Percentiles rank a stretch among this genome's conserved stretches.
Conservation (phyloP, 305 asterid genomes). For the Solanum chacoense region DNA sequence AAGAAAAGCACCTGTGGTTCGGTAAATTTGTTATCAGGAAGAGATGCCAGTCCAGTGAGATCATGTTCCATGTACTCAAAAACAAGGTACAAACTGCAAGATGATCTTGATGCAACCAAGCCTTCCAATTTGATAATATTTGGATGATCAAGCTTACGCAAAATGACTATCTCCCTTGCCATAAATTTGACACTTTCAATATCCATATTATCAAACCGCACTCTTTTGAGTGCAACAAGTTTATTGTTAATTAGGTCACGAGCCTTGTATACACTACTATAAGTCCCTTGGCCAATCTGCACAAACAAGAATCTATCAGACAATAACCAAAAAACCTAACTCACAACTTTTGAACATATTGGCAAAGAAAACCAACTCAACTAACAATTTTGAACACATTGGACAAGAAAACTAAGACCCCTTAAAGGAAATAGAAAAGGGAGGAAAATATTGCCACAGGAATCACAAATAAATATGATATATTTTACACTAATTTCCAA, state of each 20-base stretch:
- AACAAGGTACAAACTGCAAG: constrained; percentile 74
- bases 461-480: neutral
- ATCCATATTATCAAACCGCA: constrained; percentile 88
- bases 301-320: constrained; percentile 35
- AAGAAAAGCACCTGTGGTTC: constrained; percentile 59
- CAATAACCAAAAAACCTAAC: constrained; percentile 19
- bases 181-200: constrained; percentile 90
- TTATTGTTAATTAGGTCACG: constrained; percentile 56
- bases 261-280: constrained; percentile 88
- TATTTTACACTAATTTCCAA: neutral
- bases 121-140: constrained; percentile 86
- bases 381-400: neutral
- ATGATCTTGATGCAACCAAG: constrained; percentile 70
- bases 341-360: neutral
- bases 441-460: neutral
- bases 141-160: constrained; percentile 89
- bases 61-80: constrained; percentile 97
- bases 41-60: constrained; percentile 83
- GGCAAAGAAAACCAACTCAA: neutral
- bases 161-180: constrained; percentile 91
- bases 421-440: neutral
- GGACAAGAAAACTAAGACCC: neutral
- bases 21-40: constrained; percentile 70
- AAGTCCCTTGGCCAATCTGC: constrained; percentile 99
- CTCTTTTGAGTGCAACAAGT: constrained; percentile 85